Evolutionary conservation across 1,139 yeast genomes (phyloP).

Genomic region (Geotrichum restrictum): DNA sequence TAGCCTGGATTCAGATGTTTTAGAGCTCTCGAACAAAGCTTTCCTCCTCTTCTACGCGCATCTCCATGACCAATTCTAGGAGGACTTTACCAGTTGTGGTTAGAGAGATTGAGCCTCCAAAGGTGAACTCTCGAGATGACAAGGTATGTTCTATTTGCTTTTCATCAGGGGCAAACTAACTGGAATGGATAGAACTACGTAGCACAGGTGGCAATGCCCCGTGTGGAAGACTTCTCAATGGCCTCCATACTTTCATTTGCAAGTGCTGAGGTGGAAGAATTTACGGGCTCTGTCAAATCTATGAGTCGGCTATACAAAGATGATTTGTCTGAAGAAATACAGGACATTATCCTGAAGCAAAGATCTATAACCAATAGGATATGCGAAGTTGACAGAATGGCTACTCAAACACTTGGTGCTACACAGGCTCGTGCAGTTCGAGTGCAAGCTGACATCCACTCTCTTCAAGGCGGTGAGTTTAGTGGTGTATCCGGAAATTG

Average conservation of each 20-base stretch:
- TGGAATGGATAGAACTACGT: slow-evolving; percentile 10
- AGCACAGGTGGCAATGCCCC: slow-evolving; percentile 22
- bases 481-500: neutral
- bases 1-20: too few species aligned
- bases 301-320: slow-evolving; percentile 22
- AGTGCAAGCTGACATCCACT: slow-evolving; percentile 20
- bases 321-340: slow-evolving; percentile 25
- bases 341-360: slow-evolving; percentile 23
- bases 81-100: slow-evolving; percentile 14
- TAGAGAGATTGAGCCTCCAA: slow-evolving; percentile 15
- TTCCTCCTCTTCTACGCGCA: neutral
- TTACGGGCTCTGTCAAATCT: slow-evolving; percentile 20
- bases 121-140: neutral
- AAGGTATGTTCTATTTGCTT: neutral
- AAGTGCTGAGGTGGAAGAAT: slow-evolving; percentile 19
- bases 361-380: slow-evolving; percentile 24
- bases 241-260: slow-evolving; percentile 13
- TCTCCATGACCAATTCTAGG: slow-evolving; percentile 10
- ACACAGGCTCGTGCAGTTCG: slow-evolving; percentile 22
- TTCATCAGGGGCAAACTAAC: slow-evolving; percentile 6
- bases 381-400: slow-evolving; percentile 25
- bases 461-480: slow-evolving; percentile 21
- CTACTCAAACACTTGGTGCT: slow-evolving; percentile 23
- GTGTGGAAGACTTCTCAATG: slow-evolving; percentile 25
- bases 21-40: too few species aligned